phyloP scores from a whole-genome alignment of 1,284 basidiomycete species.

The Mrakiaceae sp. region DNA sequence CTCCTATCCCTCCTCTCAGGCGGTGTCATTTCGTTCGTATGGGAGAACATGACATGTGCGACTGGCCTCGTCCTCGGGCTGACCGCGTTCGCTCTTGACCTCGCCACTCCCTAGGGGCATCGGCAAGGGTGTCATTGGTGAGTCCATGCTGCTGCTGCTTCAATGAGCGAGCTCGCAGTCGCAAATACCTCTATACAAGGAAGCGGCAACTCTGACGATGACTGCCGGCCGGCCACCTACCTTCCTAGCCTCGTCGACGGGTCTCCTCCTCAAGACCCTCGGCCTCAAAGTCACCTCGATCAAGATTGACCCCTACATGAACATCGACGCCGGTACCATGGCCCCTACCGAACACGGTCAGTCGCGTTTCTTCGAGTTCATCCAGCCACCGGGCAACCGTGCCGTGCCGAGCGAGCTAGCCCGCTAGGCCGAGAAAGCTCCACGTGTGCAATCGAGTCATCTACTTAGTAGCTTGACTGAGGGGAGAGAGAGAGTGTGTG shows the following conservation, averaged over 20 bases:
- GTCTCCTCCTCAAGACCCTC: conserved; percentile 85
- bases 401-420: no score
- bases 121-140: conserved; percentile 88
- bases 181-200: conserved; percentile 18
- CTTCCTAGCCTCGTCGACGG: conserved; percentile 79
- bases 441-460: no score
- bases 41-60: neutral
- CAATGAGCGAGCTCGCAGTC: neutral
- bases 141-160: conserved; percentile 31
- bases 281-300: conserved; percentile 96
- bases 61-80: neutral
- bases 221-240: neutral
- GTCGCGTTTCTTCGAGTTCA: conserved; percentile 53
- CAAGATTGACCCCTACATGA: conserved; percentile 99
- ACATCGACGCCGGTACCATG: conserved; percentile 99
- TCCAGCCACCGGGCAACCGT: conserved; percentile 46
- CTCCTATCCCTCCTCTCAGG: conserved; percentile 42
- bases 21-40: conserved; percentile 56
- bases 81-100: neutral
- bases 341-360: conserved; percentile 93
- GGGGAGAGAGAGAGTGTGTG: no score
- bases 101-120: conserved; percentile 51
- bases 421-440: no score
- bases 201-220: neutral
- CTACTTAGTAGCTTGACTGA: no score